These are phyloP conservation scores for Rhodotorula kratochvilovae DNA, from an alignment of 768 basidiomycete genomes.

Conservation along the genomic window DNA sequence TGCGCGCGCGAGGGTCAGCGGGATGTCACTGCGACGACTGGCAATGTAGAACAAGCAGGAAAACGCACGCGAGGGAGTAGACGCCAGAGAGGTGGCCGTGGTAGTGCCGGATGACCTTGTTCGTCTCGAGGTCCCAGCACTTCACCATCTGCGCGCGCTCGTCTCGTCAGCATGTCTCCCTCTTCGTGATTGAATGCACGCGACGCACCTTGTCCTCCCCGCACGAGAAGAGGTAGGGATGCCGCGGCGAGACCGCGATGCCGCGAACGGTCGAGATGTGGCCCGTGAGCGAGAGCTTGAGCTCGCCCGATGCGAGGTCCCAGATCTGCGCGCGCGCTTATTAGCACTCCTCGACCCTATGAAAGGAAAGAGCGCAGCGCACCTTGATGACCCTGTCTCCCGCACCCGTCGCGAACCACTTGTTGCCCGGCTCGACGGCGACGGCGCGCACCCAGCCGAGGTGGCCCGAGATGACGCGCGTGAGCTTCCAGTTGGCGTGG, in stretches of 20 bases:
- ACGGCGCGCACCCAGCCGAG: slow-evolving; percentile 95
- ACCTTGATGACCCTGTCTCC: slow-evolving; percentile 93
- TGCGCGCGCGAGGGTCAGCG: slow-evolving; percentile 22
- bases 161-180: neutral
- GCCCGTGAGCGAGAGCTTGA: slow-evolving; percentile 92
- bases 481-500: slow-evolving; percentile 92
- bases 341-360: no score
- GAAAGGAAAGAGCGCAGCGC: neutral
- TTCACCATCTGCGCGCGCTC: slow-evolving; percentile 83
- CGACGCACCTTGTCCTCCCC: slow-evolving; percentile 87
- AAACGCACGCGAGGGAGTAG: slow-evolving; percentile 68
- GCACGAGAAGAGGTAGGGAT: slow-evolving; percentile 95
- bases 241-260: slow-evolving; percentile 80
- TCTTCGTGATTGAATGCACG: neutral
- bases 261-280: slow-evolving; percentile 97
- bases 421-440: slow-evolving; percentile 94
- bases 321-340: slow-evolving; percentile 58
- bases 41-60: no score
- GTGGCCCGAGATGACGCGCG: slow-evolving; percentile 94
- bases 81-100: slow-evolving; percentile 98
- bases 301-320: slow-evolving; percentile 95
- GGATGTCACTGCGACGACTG: no score
- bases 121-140: slow-evolving; percentile 97
- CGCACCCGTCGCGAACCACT: slow-evolving; percentile 98
- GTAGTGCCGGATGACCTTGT: slow-evolving; percentile 98